Evolutionary conservation across 2,329 filamentous ascomycete genomes (phyloP), one percentile per base, ranked within the genome.

Genomic region (Geosmithia morbida): DNA sequence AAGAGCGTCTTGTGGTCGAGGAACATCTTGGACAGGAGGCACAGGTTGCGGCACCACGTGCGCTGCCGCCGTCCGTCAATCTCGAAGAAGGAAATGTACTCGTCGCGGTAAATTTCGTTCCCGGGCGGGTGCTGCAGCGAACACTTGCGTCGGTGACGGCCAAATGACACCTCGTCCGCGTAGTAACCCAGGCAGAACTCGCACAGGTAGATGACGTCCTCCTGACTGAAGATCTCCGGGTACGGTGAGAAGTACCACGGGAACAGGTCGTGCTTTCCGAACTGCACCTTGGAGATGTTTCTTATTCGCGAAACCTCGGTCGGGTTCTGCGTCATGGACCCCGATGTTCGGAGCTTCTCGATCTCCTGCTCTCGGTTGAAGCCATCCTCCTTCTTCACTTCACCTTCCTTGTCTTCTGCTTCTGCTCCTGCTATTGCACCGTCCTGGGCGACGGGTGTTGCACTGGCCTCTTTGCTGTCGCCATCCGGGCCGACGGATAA

Each of bases 221-320:
- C 85, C 55, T 92, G 85, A 19, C 83, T 83, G 61, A 94, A 97
- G 2, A 81, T 73, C 59, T 94, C 85, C 0, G 92, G 92, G 57
- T 98, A 98, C 0, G 92, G 92, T 5, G 88, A 95, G 68, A 98
- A 98, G 64, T 98, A 98, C 92, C 92, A 98, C 0, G 92, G 92
- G 61, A 94, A 94, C 42, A 98, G 78, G 57, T 96, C 87, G 60
- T 81, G 84, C 55, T 83, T 81, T 43, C 92, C 94, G 72, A 98
- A 97, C 61, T 97, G 90, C 3, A 98, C 83, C 54, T 85, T 89
- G 48, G 86, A 87, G 54, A 98, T 81, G 60, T 98, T 98, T 58
- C 92, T 83, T 48, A 98, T 94, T 47, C 94, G 84, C 20, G 90
- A 90, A 51, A 98, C 88, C 60, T 98, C 94, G 13, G 90, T 88